Evolutionary conservation across 2,329 filamentous ascomycete genomes (phyloP).

Genomic region (Arthrobotrys sinensis): DNA sequence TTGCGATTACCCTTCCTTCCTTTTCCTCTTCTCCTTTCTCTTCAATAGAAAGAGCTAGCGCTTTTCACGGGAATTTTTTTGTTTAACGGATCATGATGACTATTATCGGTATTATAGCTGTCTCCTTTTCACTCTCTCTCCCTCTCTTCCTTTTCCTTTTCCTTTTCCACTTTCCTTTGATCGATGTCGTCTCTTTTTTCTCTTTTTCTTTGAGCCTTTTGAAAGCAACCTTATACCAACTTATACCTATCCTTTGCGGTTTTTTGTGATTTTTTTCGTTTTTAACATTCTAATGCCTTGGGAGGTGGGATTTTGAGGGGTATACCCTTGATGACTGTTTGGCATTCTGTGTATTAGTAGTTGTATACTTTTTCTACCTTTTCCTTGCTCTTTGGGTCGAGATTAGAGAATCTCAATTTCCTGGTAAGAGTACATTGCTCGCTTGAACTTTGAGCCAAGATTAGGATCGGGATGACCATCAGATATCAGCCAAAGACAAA

Average conservation of each 20-base stretch:
- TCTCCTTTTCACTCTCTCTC: conserved; percentile 12
- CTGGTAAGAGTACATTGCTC: not conserved
- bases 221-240: conserved; percentile 22
- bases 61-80: conserved; percentile 49
- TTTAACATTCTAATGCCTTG: conserved; percentile 31
- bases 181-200: conserved; percentile 37
- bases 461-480: too few species aligned
- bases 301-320: not conserved
- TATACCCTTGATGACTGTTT: conserved; percentile 15
- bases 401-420: not conserved
- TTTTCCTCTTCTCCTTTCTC: conserved; percentile 29
- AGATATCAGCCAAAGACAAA: too few species aligned
- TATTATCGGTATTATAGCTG: conserved; percentile 26
- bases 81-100: conserved; percentile 42
- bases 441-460: not conserved
- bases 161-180: conserved; percentile 27
- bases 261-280: conserved; percentile 28
- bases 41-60: conserved; percentile 52
- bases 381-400: not conserved
- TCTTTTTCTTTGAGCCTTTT: conserved; percentile 30
- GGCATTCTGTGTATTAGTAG: conserved; percentile 25
- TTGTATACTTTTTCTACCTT: not conserved
- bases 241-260: conserved; percentile 33
- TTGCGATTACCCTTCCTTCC: conserved; percentile 18
- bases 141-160: conserved; percentile 24